Conservation (phyloP, 139 green algal species). For the Asterochloris sp. region DNA sequence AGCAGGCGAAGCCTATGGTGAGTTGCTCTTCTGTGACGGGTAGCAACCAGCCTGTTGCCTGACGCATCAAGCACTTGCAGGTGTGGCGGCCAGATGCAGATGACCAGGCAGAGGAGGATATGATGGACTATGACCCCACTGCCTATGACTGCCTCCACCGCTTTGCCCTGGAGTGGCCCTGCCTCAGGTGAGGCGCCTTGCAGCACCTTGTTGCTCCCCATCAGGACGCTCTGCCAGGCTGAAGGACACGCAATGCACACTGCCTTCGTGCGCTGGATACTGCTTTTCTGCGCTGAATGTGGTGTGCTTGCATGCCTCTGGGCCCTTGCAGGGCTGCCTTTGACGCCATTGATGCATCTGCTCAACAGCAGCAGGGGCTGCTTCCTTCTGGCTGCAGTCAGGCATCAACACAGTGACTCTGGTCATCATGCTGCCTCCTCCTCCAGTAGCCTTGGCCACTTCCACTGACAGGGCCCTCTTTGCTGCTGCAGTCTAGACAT, state of each 20-base stretch:
- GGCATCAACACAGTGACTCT: not conserved
- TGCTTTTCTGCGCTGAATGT: too few relatives aligned
- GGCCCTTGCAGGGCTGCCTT: too few relatives aligned
- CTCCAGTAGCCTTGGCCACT: not conserved
- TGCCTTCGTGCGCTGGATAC: too few relatives aligned
- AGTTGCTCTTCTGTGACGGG: not conserved
- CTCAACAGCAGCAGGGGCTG: not conserved
- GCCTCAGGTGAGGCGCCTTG: conserved; percentile 58
- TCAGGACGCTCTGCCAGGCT: not conserved
- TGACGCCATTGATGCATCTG: too few relatives aligned
- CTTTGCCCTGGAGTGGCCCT: conserved; percentile 89
- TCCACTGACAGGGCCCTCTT: not conserved
- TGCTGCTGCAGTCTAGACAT: conserved; percentile 80
- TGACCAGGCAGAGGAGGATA: conserved; percentile 79
- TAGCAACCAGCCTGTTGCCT: not conserved
- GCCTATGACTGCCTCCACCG: conserved; percentile 94
- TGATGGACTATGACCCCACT: conserved; percentile 92
- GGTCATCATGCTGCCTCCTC: not conserved
- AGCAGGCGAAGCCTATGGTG: too few relatives aligned
- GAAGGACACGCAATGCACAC: too few relatives aligned
- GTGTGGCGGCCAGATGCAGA: conserved; percentile 78
- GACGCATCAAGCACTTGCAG: not conserved
- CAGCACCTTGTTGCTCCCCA: not conserved
- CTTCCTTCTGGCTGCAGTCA: not conserved
- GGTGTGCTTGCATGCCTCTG: too few relatives aligned